Evolutionary conservation across 345 rosid species (phyloP), one percentile per base, ranked within the genome.

Genomic region (Hevea brasiliensis): DNA sequence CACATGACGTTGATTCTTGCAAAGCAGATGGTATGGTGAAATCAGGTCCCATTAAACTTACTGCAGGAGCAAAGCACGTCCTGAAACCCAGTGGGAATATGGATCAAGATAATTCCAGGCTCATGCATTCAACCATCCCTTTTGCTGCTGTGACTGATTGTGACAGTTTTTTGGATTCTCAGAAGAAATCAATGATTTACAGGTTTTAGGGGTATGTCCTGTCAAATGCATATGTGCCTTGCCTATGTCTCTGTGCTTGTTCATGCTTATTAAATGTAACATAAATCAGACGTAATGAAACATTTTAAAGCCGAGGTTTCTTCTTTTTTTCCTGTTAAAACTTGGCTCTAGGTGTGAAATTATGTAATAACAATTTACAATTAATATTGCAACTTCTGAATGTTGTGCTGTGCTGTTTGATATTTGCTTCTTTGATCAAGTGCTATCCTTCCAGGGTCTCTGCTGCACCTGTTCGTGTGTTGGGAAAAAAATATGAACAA

Each of bases 1-100:
- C 79, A 53, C 29, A 65, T 47, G 76, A 50, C 35, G 55, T 66
- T 47, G 71, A 79, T 71, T 44, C 32, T 45, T 74, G 44, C 35
- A 77, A 63, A 71, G 73, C 51, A 59, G 75, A 74, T 13, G 74
- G 72, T 14, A 59, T 73, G 26, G 72, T 66, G 42, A 72, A 74
- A 51, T 37, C 74, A 15, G 83, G 87, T 58, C 81, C 86, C 7
- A 12, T 80, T n/a, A 86, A 84, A 74, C 80, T 84, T 48, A 79
- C 74, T 66, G 81, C 87, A 15, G 87, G 87, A 50, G 81, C 80
- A 11, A 84, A 83, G 79, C 84, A 86, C 79, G 74, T 82, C 61
- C 77, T 81, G 72, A 77, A 84, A 72, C 86, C 86, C 0, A 58
- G 72, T 60, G 63, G 65, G 62, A 71, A 62, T 21, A 40, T 26